These are phyloP conservation scores for Saitozyma podzolica DNA, from an alignment of 768 basidiomycete genomes.

Conservation along the genomic window DNA sequence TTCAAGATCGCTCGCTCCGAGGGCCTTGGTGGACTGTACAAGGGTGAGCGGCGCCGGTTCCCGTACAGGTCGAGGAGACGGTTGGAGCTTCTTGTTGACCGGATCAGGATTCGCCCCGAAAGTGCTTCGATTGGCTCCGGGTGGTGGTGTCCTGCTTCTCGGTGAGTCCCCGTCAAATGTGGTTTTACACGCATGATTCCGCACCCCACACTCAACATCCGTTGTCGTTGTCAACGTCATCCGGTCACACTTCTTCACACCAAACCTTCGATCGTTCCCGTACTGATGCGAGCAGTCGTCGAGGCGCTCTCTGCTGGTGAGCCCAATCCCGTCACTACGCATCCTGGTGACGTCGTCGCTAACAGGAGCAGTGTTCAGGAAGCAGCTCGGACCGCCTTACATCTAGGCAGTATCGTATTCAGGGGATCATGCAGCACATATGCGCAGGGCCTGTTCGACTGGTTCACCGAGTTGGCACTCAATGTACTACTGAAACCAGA, in stretches of 20 bases:
- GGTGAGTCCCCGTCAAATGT: constrained; percentile 51
- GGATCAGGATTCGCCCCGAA: constrained; percentile 79
- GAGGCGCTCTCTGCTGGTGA: constrained; percentile 43
- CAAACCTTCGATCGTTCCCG: neutral
- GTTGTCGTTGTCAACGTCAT: neutral
- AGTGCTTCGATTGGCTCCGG: constrained; percentile 81
- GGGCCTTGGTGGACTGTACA: constrained; percentile 55
- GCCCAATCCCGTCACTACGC: no score
- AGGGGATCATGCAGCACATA: no score
- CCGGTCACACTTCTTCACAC: neutral
- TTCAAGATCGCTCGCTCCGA: constrained; percentile 52
- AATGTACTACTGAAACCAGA: no score
- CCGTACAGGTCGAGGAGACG: neutral
- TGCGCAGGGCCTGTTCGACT: no score
- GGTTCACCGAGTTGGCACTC: no score
- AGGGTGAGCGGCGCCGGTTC: constrained; percentile 36
- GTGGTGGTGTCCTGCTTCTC: constrained; percentile 87
- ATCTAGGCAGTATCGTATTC: constrained; percentile 13
- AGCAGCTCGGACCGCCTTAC: constrained; percentile 51
- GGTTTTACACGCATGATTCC: no score
- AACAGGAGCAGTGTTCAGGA: constrained; percentile 32
- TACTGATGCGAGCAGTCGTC: constrained; percentile 31
- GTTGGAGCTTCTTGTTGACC: neutral
- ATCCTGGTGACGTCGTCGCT: no score
- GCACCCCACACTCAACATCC: neutral